Evolutionary conservation across 495 filamentous ascomycete species (phyloP).

Genomic region (Wilcoxina mikolae): DNA sequence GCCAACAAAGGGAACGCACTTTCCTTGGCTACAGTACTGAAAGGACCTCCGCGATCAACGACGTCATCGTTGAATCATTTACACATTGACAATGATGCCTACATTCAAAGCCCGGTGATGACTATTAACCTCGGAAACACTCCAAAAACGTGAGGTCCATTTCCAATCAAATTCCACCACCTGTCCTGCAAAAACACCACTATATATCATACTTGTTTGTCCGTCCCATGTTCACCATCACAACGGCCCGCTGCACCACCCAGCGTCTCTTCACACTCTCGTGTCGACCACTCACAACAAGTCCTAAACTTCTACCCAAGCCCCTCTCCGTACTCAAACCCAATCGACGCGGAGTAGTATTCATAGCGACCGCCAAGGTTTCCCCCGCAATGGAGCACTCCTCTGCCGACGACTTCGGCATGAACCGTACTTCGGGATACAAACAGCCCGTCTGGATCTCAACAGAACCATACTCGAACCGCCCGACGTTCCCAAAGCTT

Average conservation of each 20-base stretch:
- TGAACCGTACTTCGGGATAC: constrained; percentile 36
- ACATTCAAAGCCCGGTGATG: not conserved
- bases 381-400: constrained; percentile 5
- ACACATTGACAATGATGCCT: too few relatives aligned
- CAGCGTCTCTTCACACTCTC: not conserved
- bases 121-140: too few relatives aligned
- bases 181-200: too few relatives aligned
- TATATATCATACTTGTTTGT: too few relatives aligned
- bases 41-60: not conserved
- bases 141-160: too few relatives aligned
- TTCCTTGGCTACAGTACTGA: too few relatives aligned
- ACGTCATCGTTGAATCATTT: not conserved
- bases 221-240: not conserved
- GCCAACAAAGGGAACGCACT: too few relatives aligned
- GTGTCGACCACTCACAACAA: not conserved
- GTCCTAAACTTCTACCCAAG: not conserved
- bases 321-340: not conserved
- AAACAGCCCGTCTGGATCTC: constrained; percentile 41
- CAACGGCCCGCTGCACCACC: not conserved
- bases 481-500: constrained; percentile 36
- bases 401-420: constrained; percentile 10
- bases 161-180: too few relatives aligned
- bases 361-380: not conserved
- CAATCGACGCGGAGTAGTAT: not conserved
- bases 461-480: constrained; percentile 35